These are phyloP conservation scores for Fraxinus greggii DNA, from an alignment of 305 asterid species.

Conservation along the genomic window DNA sequence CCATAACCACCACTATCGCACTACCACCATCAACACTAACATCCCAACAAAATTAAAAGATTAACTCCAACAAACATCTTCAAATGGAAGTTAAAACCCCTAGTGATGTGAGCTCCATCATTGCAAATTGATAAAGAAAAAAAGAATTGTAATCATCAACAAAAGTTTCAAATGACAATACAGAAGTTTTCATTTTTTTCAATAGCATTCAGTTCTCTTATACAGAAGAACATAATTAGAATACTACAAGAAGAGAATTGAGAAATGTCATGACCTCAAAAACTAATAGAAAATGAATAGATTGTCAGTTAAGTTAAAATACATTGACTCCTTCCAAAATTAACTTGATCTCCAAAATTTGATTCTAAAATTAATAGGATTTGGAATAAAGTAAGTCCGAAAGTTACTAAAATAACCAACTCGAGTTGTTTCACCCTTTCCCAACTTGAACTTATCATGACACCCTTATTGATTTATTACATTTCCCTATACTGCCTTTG, in stretches of 20 bases:
- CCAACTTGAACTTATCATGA: no score
- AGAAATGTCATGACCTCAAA: neutral
- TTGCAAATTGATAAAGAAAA: neutral
- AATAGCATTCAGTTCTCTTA: neutral
- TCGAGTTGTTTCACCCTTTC: no score
- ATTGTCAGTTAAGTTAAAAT: neutral
- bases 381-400: no score
- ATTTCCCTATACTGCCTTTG: neutral
- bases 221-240: neutral
- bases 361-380: neutral
- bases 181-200: neutral
- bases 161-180: constrained; percentile 2
- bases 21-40: neutral
- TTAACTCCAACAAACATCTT: neutral
- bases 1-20: neutral
- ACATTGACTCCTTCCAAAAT: neutral
- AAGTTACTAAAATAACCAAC: no score
- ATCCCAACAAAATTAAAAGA: neutral
- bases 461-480: no score
- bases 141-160: neutral
- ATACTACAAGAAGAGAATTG: neutral
- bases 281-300: neutral
- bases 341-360: neutral
- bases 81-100: neutral
- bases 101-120: neutral